Evolutionary conservation across 768 basidiomycete species (phyloP).

Genomic region (Xerocomus spinulosus): DNA sequence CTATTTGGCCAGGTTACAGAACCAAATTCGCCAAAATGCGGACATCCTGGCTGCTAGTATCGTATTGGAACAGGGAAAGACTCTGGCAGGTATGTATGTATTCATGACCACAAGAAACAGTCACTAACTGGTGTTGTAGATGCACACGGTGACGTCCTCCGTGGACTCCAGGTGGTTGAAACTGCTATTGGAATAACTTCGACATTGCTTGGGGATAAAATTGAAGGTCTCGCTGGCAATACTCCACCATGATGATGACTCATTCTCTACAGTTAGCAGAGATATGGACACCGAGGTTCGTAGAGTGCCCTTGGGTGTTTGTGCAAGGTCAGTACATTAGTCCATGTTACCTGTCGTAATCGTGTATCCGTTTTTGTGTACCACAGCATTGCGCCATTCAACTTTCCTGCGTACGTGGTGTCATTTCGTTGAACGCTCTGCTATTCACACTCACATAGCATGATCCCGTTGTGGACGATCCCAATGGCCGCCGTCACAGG

Average conservation of each 20-base stretch:
- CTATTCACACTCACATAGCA: slow-evolving; percentile 39
- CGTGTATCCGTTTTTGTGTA: not conserved
- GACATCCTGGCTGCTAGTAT: slow-evolving; percentile 86
- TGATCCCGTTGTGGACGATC: slow-evolving; percentile 98
- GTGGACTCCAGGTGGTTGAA: slow-evolving; percentile 88
- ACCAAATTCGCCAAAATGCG: slow-evolving; percentile 77
- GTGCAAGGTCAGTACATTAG: slow-evolving; percentile 56
- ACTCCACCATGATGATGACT: slow-evolving; percentile 5
- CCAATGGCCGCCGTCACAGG: slow-evolving; percentile 86
- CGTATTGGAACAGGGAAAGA: slow-evolving; percentile 95
- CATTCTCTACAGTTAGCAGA: slow-evolving; percentile 60
- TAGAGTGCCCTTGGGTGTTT: slow-evolving; percentile 82
- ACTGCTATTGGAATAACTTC: slow-evolving; percentile 77
- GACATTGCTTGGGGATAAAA: slow-evolving; percentile 82
- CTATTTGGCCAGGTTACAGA: slow-evolving; percentile 63
- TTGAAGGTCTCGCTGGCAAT: slow-evolving; percentile 61
- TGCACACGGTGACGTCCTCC: slow-evolving; percentile 91
- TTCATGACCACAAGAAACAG: not conserved
- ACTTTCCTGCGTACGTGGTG: slow-evolving; percentile 73
- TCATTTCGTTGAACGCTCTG: not conserved
- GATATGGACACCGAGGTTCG: slow-evolving; percentile 96
- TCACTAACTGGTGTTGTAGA: slow-evolving; percentile 41
- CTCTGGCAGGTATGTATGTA: slow-evolving; percentile 59
- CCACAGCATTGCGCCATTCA: slow-evolving; percentile 76
- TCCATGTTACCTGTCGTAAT: not conserved